These are phyloP conservation scores for Suillus discolor DNA, from an alignment of 768 basidiomycete species.

Conservation along the genomic window DNA sequence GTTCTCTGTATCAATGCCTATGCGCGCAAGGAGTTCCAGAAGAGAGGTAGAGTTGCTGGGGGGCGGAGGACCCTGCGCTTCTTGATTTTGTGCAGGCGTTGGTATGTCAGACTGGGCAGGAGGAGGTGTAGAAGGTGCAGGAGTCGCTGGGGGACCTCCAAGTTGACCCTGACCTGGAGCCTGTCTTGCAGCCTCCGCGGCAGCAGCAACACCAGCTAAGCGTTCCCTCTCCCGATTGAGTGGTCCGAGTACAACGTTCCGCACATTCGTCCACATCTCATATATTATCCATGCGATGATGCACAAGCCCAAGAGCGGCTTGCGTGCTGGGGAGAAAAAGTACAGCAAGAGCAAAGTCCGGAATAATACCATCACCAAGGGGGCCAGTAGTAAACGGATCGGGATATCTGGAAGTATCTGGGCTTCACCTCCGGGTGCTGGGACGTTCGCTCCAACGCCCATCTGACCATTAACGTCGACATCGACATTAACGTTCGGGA, in stretches of 20 bases:
- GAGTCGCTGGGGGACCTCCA: constrained; percentile 28
- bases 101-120: constrained; percentile 19
- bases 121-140: constrained; percentile 15
- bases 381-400: constrained; percentile 66
- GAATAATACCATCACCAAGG: constrained; percentile 65
- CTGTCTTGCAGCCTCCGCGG: constrained; percentile 18
- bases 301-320: constrained; percentile 68
- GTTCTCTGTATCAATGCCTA: constrained; percentile 62
- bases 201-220: constrained; percentile 24
- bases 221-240: constrained; percentile 36
- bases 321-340: constrained; percentile 75
- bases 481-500: constrained; percentile 27
- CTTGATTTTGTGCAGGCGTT: constrained; percentile 19
- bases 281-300: constrained; percentile 72
- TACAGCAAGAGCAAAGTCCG: constrained; percentile 72
- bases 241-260: constrained; percentile 44
- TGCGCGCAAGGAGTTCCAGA: constrained; percentile 55
- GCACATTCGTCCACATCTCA: constrained; percentile 74
- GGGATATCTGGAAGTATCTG: constrained; percentile 55
- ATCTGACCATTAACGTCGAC: constrained; percentile 16
- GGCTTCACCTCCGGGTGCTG: constrained; percentile 31
- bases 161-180: constrained; percentile 23
- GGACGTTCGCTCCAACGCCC: constrained; percentile 19
- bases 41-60: constrained; percentile 35
- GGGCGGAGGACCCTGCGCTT: constrained; percentile 30